Evolutionary conservation across 139 green algal species (phyloP).

Genomic region (Micractinium conductrix): DNA sequence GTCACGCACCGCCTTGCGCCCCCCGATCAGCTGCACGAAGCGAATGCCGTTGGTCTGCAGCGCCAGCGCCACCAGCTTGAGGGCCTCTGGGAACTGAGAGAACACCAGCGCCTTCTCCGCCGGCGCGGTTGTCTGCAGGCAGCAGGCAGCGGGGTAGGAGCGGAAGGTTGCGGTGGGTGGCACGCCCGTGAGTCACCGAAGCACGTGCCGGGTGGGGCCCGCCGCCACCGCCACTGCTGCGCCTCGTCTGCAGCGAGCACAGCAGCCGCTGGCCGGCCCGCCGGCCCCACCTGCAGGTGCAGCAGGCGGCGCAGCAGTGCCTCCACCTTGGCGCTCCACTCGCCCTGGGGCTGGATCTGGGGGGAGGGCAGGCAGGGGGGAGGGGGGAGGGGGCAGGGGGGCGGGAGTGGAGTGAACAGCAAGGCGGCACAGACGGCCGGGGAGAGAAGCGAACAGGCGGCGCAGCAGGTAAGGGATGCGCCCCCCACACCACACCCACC

Average conservation of each 20-base stretch:
- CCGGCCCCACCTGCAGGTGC: no score
- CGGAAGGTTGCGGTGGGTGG: no score
- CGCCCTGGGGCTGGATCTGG: slow-evolving; percentile 35
- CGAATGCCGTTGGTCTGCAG: slow-evolving; percentile 43
- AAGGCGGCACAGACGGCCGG: no score
- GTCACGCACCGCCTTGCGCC: slow-evolving; percentile 15
- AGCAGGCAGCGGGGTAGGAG: no score
- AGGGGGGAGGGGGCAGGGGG: neutral
- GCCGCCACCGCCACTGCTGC: no score
- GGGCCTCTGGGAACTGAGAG: slow-evolving; percentile 64
- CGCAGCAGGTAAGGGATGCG: neutral
- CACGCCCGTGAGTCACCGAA: no score
- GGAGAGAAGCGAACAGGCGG: no score
- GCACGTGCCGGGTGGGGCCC: no score
- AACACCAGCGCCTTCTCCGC: slow-evolving; percentile 55
- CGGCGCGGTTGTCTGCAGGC: slow-evolving; percentile 17
- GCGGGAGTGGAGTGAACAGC: no score
- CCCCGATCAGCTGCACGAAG: slow-evolving; percentile 29
- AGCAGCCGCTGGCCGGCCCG: no score
- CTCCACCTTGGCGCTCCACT: slow-evolving; percentile 57
- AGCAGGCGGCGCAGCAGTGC: slow-evolving; percentile 68
- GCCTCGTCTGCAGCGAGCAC: no score
- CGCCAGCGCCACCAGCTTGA: slow-evolving; percentile 53
- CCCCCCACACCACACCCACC: neutral
- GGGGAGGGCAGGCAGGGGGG: neutral